phyloP scores from a whole-genome alignment of 805 yeast species.

The Torulaspora delbrueckii region DNA sequence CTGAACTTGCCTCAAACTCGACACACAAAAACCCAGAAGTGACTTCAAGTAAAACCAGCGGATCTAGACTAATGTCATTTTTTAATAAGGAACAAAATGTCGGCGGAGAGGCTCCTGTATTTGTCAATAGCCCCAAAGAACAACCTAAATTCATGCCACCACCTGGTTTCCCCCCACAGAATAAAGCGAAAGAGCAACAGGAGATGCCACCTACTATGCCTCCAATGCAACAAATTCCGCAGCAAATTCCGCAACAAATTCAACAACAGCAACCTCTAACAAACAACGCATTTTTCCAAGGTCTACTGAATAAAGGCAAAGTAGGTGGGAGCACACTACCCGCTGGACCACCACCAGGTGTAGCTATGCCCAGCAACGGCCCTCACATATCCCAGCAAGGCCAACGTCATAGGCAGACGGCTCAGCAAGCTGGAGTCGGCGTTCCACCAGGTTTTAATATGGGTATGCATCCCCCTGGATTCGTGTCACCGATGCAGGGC shows the following conservation, averaged over 20 bases:
- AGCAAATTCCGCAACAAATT: neutral
- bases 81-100: conserved; percentile 21
- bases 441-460: conserved; percentile 19
- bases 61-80: conserved; percentile 32
- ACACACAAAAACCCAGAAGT: neutral
- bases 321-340: conserved; percentile 3
- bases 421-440: conserved; percentile 11
- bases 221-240: neutral
- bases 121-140: neutral
- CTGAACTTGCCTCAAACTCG: neutral
- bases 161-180: conserved; percentile 10
- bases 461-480: conserved; percentile 23
- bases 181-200: neutral
- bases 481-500: conserved; percentile 17
- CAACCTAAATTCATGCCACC: conserved; percentile 11
- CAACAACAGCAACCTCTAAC: conserved; percentile 14
- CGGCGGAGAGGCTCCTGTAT: neutral
- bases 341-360: conserved; percentile 13
- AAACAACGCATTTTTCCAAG: conserved; percentile 31
- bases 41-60: conserved; percentile 15
- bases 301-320: conserved; percentile 30
- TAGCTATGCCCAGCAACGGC: conserved; percentile 14
- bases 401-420: conserved; percentile 14
- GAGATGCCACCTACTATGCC: neutral
- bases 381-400: conserved; percentile 5